Evolutionary conservation across 1,284 basidiomycete species (phyloP), one percentile per base, ranked within the genome.

Genomic region (Ceratobasidium sp.): DNA sequence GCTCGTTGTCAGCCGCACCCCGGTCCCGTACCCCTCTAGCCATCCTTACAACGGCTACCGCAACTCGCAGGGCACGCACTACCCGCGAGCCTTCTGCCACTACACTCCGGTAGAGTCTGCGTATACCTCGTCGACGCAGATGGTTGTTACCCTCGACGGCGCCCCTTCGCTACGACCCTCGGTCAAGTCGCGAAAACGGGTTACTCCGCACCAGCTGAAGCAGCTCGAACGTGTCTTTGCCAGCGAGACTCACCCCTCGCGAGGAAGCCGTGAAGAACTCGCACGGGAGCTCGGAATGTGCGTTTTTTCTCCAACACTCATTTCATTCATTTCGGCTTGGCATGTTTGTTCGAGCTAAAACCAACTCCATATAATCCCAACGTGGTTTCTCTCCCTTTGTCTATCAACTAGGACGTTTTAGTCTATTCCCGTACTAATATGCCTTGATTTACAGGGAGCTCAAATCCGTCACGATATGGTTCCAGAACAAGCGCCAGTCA

Each of bases 381-480:
- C 82, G 82, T 82, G 78, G 74, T n/a, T 85, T 83, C 20, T 43
- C 35, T 43, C 49, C 38, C 72, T 43, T 73, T 57, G 20, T 58
- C 57, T 47, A 54, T n/a, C 47, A 54, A 47, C 60, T 64, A 52
- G 52, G 31, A 27, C 60, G 29, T 47, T 60, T 50, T 29, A 60
- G 29, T 40, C 50, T 52, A 2, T 60, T 56, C 55, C 45, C 72
- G 53, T 40, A 43, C 57, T 45, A 55, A 15, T 38, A 47, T 47
- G 22, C 55, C 68, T 73, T 58, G 70, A 60, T 54, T 43, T 67
- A 17, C 73, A 91, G 89, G 83, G 89, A 91, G 77, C 82, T 85
- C 38, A 90, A 90, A 73, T 88, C 88, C 0, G 89, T 91, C 25
- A 91, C 88, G 2, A 88, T 91, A 57, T 91, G 89, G 89, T 90